Base-by-base conservation (phyloP, 2,329 filamentous ascomycete species). In the Trichophyton mentagrophytes region DNA sequence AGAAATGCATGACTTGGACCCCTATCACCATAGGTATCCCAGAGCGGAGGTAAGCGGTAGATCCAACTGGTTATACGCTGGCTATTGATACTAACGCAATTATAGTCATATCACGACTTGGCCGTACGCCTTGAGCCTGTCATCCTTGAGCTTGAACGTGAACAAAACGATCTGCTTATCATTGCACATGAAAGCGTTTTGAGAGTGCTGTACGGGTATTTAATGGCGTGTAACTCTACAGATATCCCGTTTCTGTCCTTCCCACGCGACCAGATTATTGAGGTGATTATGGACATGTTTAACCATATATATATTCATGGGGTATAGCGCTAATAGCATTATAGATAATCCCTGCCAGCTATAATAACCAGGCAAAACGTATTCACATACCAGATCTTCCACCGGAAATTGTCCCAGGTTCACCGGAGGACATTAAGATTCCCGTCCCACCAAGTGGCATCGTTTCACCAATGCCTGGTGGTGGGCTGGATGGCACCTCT, bases 141-240 rank as follows among this genome's bases (percentile, higher is more conserved):
- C 69, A 99, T 99, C 69, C 83, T 99, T 33, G 93, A 99, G 72
- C 82, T 99, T 13, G 93, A 99, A 77, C 86, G 93, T 49, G 93
- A 99, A 76, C 89, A 96, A 68, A 95, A 95, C 66, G 93, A 99
- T 71, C 81, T 99, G n/a, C 82, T 99, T 59, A 96, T 99, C 70
- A 96, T 99, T 66, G 93, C 93, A 0, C 93, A 99, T 73, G 93
- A 99, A 73, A 95, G 90, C 58, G 93, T 99, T n/a, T 81, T 99
- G 55, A 88, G 93, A 49, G 93, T 99, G 25, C 81, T 99, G 2
- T 99, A 99, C 71, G 91, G 91, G 25, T 99, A 99, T 74, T 80
- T 99, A 44, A 99, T 99, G 93, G 93, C 95, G 67, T 97, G 93
- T 76, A 93, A 92, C 71, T 91, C 95, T 7, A 88, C 87, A 73